Base-by-base conservation (phyloP, 768 basidiomycete species). In the Pisolithus tinctorius region DNA sequence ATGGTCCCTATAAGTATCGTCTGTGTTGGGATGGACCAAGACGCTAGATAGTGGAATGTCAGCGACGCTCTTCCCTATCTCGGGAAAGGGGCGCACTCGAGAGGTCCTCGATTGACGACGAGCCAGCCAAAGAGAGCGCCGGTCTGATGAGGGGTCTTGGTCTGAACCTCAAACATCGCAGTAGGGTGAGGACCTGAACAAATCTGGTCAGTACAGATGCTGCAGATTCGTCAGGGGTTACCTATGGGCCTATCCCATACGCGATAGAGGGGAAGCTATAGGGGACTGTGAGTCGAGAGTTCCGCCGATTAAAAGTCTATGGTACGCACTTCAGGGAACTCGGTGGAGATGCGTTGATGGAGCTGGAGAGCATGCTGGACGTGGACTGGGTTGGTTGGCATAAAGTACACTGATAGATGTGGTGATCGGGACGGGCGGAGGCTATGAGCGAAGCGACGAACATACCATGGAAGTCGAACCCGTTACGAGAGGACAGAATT, bases 381-480 rank as follows among this genome's bases (percentile, higher is more conserved):
- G 44, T 87, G 74, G 14, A 61, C 60, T 4, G 73, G 61, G 34
- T 71, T 68, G 16, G 58, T 62, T 11, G 71, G 78, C 67, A 78
- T 77, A 65, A 83, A 85, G 58, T 86, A 88, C 23, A 86, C 84
- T 85, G 48, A 16, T 8, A 45, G 34, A 10, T 13, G 14, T 34
- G 31, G 38, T 46, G 51, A 34, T 47, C 39, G 26, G 17, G 46
- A 14, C 9, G 2, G 7, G 36, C 36, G 23, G 26, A 25, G 13
- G 48, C 27, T 20, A 46, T 49, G n/a, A 31, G 16, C 10, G 29
- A 45, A 20, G 27, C 27, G 39, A 25, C 6, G 40, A n/a, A 61
- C 82, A 66, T 52, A 82, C 85, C 75, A 60, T 88, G 86, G 59
- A 88, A 87, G 64, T 88, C 85, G 55, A 87, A 86, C 0, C 80